A percentile compares a stretch with the other conserved stretches of the same genome.
phyloP scores from a whole-genome alignment of 2,329 filamentous ascomycete genomes.

The Colletotrichum incanum region DNA sequence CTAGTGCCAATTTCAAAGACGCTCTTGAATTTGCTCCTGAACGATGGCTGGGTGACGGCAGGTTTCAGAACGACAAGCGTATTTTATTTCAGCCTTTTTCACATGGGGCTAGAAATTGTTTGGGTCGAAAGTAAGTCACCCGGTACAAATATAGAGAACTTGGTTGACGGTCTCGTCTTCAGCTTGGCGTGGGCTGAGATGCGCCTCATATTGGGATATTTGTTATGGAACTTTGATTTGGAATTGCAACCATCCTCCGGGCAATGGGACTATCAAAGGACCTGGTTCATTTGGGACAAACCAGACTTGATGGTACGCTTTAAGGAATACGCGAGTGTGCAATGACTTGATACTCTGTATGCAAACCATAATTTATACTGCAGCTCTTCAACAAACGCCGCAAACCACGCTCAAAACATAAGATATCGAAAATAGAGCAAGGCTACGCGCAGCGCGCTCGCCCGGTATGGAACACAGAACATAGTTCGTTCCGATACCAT shows the following conservation, averaged over 20 bases:
- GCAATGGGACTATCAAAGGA: constrained; percentile 57
- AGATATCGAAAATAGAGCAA: no score
- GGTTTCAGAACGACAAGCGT: neutral
- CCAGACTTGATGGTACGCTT: neutral
- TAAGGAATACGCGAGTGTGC: neutral
- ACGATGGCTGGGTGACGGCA: neutral
- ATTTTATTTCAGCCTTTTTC: constrained; percentile 13
- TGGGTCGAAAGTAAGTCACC: constrained; percentile 49
- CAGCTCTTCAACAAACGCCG: no score
- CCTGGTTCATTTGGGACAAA: constrained; percentile 56
- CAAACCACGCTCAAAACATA: no score
- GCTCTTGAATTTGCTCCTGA: neutral
- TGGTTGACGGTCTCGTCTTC: neutral
- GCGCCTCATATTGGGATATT: constrained; percentile 61
- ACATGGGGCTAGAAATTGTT: constrained; percentile 17
- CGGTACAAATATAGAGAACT: constrained; percentile 53
- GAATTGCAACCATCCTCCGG: constrained; percentile 52
- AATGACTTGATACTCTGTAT: no score
- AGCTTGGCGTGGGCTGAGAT: constrained; percentile 67
- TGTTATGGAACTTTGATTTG: constrained; percentile 67
- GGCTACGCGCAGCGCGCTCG: no score
- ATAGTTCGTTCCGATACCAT: no score
- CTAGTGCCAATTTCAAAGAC: neutral
- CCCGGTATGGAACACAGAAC: no score
- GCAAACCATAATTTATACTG: no score